Evolutionary conservation across 345 rosid genomes (phyloP), one percentile per base, ranked within the genome.

Genomic region (Stellera chamaejasme): DNA sequence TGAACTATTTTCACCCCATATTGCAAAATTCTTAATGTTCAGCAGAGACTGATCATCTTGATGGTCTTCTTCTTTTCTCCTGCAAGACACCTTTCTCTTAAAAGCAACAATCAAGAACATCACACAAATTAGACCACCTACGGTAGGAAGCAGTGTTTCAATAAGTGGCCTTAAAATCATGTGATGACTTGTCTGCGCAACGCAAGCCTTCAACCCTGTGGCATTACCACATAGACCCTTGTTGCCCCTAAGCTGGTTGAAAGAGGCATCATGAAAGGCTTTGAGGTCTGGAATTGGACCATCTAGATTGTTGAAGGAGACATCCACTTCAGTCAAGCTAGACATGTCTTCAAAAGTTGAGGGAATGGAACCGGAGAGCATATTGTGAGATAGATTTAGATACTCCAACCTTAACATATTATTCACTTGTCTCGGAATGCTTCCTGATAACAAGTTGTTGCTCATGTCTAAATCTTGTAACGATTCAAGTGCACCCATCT

Each of bases 341-440:
- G 9, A 1, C 55, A 56, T n/a, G n/a, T 13, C 32, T 9, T 16
- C 27, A 47, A 61, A 55, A 26, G 48, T 26, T 13, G 2, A 4
- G 14, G 67, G 63, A 13, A 62, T 52, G 44, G 49, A 12, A 45
- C 67, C 67, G 0, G 50, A 14, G 43, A 68, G 52, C 32, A 10
- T 57, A 14, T 70, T 70, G 27, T 56, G 65, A 11, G 69, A 64
- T 13, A 70, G 69, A n/a, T 64, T 52, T 13, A 70, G 27, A 2
- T 13, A 16, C 15, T 58, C 64, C 10, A 68, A 14, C 11, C 0
- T 0, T 0, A 12, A 3, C 48, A 68, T 47, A 0, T 56, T 23
- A 14, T 55, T 59, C 13, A 68, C 7, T 50, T 28, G 27, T 4
- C 2, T 13, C 6, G 68, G 49, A 11, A 69, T 53, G 2, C 11